phyloP scores from a whole-genome alignment of 805 yeast genomes.

The Ogataea degrootiae region DNA sequence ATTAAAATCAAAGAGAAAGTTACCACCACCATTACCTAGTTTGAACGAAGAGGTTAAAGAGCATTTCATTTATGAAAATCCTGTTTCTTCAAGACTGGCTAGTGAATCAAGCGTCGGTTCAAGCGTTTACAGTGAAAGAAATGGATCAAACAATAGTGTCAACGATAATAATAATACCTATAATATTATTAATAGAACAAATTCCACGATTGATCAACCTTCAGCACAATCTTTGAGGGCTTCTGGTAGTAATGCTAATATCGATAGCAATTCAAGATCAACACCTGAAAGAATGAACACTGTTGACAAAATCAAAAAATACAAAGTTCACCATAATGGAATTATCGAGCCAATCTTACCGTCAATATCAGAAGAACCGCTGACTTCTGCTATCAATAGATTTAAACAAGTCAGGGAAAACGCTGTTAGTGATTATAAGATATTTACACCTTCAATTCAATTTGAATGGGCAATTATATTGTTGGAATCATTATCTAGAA shows the following conservation, averaged over 20 bases:
- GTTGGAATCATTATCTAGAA: slow-evolving; percentile 41
- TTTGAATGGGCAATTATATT: slow-evolving; percentile 58
- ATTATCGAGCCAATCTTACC: slow-evolving; percentile 27
- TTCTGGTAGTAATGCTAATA: neutral
- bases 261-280: slow-evolving; percentile 8
- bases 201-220: neutral
- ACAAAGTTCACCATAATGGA: slow-evolving; percentile 19
- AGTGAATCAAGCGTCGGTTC: slow-evolving; percentile 13
- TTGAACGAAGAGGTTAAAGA: slow-evolving; percentile 3
- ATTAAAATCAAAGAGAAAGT: slow-evolving; percentile 19
- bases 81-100: slow-evolving; percentile 4
- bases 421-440: slow-evolving; percentile 32
- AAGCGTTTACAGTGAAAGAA: slow-evolving; percentile 13
- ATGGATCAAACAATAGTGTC: neutral
- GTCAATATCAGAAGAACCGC: slow-evolving; percentile 25
- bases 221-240: neutral
- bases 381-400: slow-evolving; percentile 20
- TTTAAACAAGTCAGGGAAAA: slow-evolving; percentile 28
- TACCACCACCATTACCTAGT: slow-evolving; percentile 22
- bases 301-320: neutral
- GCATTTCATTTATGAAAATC: neutral
- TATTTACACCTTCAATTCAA: slow-evolving; percentile 49
- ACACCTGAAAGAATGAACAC: slow-evolving; percentile 3
- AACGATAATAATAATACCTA: neutral
- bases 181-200: neutral